phyloP scores from a whole-genome alignment of 208 protist genomes.

The Leishmania aethiopica region DNA sequence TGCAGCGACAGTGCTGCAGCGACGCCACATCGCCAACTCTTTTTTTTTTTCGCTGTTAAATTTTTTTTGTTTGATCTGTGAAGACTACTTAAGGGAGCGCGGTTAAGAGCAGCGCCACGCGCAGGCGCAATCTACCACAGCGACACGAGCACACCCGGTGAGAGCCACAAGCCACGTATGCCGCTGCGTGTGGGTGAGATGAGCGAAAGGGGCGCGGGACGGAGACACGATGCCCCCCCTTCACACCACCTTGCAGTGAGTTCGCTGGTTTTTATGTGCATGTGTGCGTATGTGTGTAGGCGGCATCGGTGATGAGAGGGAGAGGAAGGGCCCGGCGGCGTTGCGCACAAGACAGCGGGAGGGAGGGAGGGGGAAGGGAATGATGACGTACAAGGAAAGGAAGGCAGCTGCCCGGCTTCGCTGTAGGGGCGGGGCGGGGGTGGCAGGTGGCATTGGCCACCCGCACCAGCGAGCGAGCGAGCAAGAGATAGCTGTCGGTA shows the following conservation, averaged over 20 bases:
- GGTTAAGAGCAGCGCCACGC: not conserved
- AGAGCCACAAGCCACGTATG: not conserved
- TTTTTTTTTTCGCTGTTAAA: not conserved
- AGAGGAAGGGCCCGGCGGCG: not conserved
- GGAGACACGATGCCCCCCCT: not conserved
- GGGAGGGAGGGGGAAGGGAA: not conserved
- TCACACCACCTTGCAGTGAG: not conserved
- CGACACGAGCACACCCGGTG: not conserved
- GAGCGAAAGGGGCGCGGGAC: not conserved
- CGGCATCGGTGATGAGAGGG: not conserved
- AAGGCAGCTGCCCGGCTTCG: not conserved
- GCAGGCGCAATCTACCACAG: not conserved
- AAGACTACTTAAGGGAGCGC: not conserved
- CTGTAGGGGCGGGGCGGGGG: not conserved
- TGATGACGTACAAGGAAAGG: not conserved
- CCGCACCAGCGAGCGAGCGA: not conserved
- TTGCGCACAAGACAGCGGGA: not conserved
- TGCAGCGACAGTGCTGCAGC: conserved; percentile 10
- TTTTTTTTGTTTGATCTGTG: not conserved
- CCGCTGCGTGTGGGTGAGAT: not conserved
- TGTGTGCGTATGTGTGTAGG: not conserved
- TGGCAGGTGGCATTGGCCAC: not conserved
- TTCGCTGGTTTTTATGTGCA: not conserved
- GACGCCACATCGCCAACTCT: conserved; percentile 17
- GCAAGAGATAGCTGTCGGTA: not conserved